Evolutionary conservation across 1,284 basidiomycete genomes (phyloP).

Genomic region (Melampsora americana): DNA sequence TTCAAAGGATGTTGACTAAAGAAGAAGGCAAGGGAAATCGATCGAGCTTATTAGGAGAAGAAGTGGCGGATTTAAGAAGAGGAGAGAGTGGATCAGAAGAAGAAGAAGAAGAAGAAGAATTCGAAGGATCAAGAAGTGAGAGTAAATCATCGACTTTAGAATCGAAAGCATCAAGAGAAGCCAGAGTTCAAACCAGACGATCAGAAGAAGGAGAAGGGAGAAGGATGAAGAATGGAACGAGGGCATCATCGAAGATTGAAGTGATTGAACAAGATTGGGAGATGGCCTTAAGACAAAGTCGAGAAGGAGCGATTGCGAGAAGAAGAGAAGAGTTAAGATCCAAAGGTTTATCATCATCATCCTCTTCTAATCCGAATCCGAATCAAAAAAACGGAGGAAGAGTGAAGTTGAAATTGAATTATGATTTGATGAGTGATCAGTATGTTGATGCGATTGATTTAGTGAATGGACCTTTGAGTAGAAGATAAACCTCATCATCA

Average conservation of each 20-base stretch:
- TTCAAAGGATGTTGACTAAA: background rate
- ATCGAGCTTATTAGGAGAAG: background rate
- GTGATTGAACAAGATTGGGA: constrained; percentile 34
- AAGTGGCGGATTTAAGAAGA: background rate
- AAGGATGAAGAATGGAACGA: background rate
- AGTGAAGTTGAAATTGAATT: background rate
- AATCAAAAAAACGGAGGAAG: too few species aligned
- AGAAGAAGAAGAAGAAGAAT: background rate
- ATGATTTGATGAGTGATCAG: background rate
- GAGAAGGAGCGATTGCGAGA: constrained; percentile 35
- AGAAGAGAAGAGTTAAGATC: constrained; percentile 29
- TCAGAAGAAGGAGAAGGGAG: constrained; percentile 1
- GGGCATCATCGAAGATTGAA: background rate
- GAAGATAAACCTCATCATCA: background rate
- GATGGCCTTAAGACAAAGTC: constrained; percentile 27
- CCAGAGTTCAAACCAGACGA: background rate
- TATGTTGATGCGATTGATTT: background rate
- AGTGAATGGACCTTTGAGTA: background rate
- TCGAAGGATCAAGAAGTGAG: background rate
- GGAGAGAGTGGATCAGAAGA: background rate
- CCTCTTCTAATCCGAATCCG: too few species aligned
- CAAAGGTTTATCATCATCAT: too few species aligned
- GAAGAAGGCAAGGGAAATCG: background rate
- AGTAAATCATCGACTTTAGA: background rate
- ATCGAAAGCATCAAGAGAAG: background rate